Base-by-base conservation (phyloP, 805 yeast species). In the Jamesozyma spencerorum region DNA sequence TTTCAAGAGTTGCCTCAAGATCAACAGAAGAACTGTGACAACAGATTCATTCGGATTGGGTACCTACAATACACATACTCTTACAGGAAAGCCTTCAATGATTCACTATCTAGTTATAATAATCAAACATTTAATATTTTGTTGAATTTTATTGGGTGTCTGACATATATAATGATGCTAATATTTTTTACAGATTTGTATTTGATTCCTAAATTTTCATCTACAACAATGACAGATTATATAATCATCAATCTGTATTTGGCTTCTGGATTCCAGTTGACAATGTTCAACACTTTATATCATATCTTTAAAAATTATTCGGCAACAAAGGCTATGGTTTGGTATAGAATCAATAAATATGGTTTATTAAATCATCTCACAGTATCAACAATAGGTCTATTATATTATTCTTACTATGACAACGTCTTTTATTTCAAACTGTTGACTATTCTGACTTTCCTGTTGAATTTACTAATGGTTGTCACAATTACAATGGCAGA, bases 241-340 rank as follows among this genome's bases (percentile, higher is more conserved):
- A 47, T 66, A 17, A 72, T 76, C 45, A 65, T 78, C 46, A 43
- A 69, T 39, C 63, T 71, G 42, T 80, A 75, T 57, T 71, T 71
- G 3, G 44, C 66, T 3, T 82, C 84, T 2, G 74, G 75, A 12
- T 66, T 74, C 12, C 54, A 63, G 15, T 78, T 85, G 46, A 61
- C 81, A 42, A 67, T 71, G 26, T 66, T 75, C 68, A 74, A 81
- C 18, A 74, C 81, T 15, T 57, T 70, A 5, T 81, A 74, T 58
- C 87, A 81, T 49, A 65, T 74, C 42, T 50, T 79, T 44, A 80
- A 77, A 48, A 67, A 75, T 43, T 86, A 81, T 56, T 78, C 85
- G 6, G 65, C 60, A 29, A 45, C 54, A 18, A 71, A 77, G 3
- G 57, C 73, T 20, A 62, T 57, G 37, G 55, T 72, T 27, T 83